A percentile compares a stretch with the other conserved stretches of the same genome.
Evolutionary conservation across 2,329 filamentous ascomycete genomes (phyloP).

Genomic region (Alternaria gansuensis): DNA sequence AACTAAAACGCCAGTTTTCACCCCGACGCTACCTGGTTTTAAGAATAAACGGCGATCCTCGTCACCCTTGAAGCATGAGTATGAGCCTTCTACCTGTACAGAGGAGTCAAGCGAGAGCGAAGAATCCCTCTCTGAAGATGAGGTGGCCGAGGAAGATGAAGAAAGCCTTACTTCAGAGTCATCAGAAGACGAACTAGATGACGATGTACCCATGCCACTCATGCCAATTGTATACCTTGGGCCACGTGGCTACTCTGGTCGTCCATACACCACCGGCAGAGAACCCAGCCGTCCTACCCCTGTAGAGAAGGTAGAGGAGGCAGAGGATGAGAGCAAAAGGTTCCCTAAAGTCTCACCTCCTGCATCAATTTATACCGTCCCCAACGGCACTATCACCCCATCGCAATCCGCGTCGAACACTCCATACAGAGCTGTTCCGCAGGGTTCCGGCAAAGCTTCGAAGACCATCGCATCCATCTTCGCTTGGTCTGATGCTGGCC

Average conservation of each 20-base stretch:
- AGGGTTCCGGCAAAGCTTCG: slow-evolving; percentile 61
- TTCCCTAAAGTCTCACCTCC: slow-evolving; percentile 58
- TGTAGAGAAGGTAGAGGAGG: slow-evolving; percentile 20
- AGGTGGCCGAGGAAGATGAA: slow-evolving; percentile 61
- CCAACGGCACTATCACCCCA: slow-evolving; percentile 70
- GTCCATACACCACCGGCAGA: slow-evolving; percentile 23
- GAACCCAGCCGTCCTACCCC: slow-evolving; percentile 21
- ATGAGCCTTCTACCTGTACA: slow-evolving; percentile 81
- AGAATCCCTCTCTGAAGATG: slow-evolving; percentile 56
- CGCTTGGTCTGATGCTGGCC: slow-evolving; percentile 67
- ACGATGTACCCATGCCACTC: slow-evolving; percentile 53
- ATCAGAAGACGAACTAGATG: slow-evolving; percentile 67
- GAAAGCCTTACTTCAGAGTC: slow-evolving; percentile 59
- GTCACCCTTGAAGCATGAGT: slow-evolving; percentile 96
- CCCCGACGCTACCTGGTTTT: slow-evolving; percentile 58
- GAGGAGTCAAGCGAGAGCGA: slow-evolving; percentile 68
- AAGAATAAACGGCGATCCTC: slow-evolving; percentile 75
- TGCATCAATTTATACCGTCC: slow-evolving; percentile 51
- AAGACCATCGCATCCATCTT: slow-evolving; percentile 69
- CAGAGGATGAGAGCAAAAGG: slow-evolving; percentile 42
- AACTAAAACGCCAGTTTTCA: slow-evolving; percentile 58
- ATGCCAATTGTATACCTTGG: slow-evolving; percentile 42
- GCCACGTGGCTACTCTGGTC: slow-evolving; percentile 29
- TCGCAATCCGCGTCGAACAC: slow-evolving; percentile 85
- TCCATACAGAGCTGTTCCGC: slow-evolving; percentile 66